These are phyloP conservation scores for Mycena olivaceomarginata DNA, from an alignment of 768 basidiomycete genomes.

Conservation along the genomic window DNA sequence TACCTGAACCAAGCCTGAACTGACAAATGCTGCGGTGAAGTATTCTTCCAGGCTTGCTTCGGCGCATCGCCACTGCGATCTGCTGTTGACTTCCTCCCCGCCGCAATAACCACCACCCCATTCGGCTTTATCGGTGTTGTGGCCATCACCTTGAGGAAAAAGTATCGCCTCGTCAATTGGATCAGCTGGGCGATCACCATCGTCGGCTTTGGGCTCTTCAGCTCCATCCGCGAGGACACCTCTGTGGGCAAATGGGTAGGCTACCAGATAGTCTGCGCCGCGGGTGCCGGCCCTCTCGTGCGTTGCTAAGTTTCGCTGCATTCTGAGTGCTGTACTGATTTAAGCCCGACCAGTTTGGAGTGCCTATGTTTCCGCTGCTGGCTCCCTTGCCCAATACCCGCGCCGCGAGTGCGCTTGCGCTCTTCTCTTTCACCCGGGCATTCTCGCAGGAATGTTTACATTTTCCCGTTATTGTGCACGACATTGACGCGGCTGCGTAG, in stretches of 20 bases:
- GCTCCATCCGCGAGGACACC: conserved; percentile 46
- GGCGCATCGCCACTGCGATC: conserved; percentile 57
- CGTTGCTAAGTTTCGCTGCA: not conserved
- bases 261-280: conserved; percentile 48
- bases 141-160: conserved; percentile 48
- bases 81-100: conserved; percentile 59
- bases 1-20: too few species aligned
- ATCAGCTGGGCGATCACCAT: conserved; percentile 60
- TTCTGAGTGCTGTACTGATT: not conserved
- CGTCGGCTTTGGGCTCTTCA: conserved; percentile 60
- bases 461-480: not conserved
- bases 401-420: conserved; percentile 60
- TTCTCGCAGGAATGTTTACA: not conserved
- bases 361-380: conserved; percentile 59
- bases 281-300: conserved; percentile 21
- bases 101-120: conserved; percentile 58
- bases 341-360: conserved; percentile 12
- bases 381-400: conserved; percentile 57
- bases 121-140: conserved; percentile 59
- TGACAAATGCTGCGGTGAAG: conserved; percentile 11
- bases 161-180: conserved; percentile 57
- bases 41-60: conserved; percentile 67
- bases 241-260: conserved; percentile 47
- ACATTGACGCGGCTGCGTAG: not conserved
- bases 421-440: conserved; percentile 51